phyloP scores from a whole-genome alignment of 2,329 filamentous ascomycete genomes.

The Trichoderma oligosporum region DNA sequence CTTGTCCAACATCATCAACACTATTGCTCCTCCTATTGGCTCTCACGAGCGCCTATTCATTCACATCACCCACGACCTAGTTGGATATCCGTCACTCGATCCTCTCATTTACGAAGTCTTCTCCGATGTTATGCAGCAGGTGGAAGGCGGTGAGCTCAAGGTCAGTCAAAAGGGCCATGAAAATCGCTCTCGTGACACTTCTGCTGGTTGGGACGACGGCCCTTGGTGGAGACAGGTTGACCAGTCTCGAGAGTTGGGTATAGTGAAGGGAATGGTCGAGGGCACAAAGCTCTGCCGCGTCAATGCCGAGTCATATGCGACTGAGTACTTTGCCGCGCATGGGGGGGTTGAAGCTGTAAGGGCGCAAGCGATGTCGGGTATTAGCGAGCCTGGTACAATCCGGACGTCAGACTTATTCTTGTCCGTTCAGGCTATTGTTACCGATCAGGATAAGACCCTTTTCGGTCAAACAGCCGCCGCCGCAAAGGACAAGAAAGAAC shows the following conservation, averaged over 20 bases:
- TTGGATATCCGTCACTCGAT: slow-evolving; percentile 90
- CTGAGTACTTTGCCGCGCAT: slow-evolving; percentile 73
- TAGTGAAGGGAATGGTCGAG: slow-evolving; percentile 75
- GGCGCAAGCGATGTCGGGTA: slow-evolving; percentile 70
- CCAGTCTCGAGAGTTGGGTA: slow-evolving; percentile 69
- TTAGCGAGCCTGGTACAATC: slow-evolving; percentile 83
- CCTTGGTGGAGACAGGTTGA: slow-evolving; percentile 87
- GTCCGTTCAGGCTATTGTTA: slow-evolving; percentile 80
- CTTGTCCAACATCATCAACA: slow-evolving; percentile 91
- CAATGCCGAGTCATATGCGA: slow-evolving; percentile 81
- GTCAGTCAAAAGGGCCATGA: slow-evolving; percentile 93
- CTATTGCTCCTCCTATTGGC: slow-evolving; percentile 90
- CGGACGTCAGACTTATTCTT: slow-evolving; percentile 93
- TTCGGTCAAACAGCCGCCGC: slow-evolving; percentile 58
- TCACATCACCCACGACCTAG: slow-evolving; percentile 93
- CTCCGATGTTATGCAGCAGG: slow-evolving; percentile 95
- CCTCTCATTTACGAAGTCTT: slow-evolving; percentile 90
- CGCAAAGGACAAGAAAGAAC: slow-evolving; percentile 55
- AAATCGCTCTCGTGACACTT: slow-evolving; percentile 59
- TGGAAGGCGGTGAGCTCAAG: slow-evolving; percentile 91
- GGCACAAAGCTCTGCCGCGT: slow-evolving; percentile 89
- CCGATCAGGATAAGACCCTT: slow-evolving; percentile 60
- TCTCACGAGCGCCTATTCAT: slow-evolving; percentile 96
- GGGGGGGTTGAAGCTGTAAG: slow-evolving; percentile 80
- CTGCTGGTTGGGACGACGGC: slow-evolving; percentile 80